Percentiles rank a stretch among this genome's conserved stretches.
Conservation (phyloP, 1,284 basidiomycete genomes). For the Uromyces viciae-fabae region DNA sequence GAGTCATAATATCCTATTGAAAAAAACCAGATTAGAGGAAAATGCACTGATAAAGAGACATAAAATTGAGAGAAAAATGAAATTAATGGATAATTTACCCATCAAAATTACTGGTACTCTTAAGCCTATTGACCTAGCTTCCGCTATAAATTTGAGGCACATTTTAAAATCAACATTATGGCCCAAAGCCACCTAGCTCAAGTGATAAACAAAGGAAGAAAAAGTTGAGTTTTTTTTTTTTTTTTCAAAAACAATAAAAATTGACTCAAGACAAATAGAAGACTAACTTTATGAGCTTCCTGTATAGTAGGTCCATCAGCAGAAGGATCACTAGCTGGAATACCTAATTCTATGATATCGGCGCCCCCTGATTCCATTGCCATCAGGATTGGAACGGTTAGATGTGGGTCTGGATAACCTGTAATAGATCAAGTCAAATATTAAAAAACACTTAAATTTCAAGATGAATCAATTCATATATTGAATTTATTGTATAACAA, state of each 20-base stretch:
- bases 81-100: conserved; percentile 59
- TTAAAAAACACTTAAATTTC: neutral
- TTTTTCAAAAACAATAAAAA: neutral
- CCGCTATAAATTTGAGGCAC: conserved; percentile 71
- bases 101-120: conserved; percentile 84
- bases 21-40: neutral
- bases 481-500: neutral
- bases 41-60: neutral
- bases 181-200: conserved; percentile 69
- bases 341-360: conserved; percentile 91
- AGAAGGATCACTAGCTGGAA: conserved; percentile 94
- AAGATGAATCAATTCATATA: no score
- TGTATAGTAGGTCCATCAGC: conserved; percentile 92
- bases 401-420: conserved; percentile 55
- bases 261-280: neutral
- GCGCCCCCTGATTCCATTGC: conserved; percentile 88
- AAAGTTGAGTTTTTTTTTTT: neutral
- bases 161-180: conserved; percentile 72
- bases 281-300: conserved; percentile 76
- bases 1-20: conserved; percentile 89
- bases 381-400: conserved; percentile 81
- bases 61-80: neutral
- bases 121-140: conserved; percentile 76
- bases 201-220: neutral
- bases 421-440: neutral